Evolutionary conservation across 305 asterid genomes (phyloP).

Genomic region (Galium porrigens): DNA sequence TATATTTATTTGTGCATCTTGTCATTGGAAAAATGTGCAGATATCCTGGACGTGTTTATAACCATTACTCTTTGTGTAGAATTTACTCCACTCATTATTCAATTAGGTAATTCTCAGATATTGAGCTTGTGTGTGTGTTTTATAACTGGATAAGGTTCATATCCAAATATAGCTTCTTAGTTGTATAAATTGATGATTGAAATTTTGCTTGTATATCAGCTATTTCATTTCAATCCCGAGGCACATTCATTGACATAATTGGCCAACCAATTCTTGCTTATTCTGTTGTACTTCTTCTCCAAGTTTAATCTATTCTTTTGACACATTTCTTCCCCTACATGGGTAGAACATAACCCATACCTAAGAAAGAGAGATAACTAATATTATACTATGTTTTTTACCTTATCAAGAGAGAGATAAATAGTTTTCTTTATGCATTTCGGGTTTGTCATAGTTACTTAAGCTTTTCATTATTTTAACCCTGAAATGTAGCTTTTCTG

Average conservation of each 20-base stretch:
- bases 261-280: neutral
- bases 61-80: neutral
- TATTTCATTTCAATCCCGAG: neutral
- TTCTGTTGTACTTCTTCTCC: neutral
- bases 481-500: neutral
- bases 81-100: neutral
- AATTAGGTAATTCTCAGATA: constrained; percentile 1
- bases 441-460: neutral
- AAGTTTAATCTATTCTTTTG: neutral
- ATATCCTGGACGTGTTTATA: neutral
- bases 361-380: neutral
- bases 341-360: neutral
- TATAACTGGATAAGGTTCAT: neutral
- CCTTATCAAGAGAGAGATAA: neutral
- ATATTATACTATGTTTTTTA: too few species aligned
- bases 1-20: constrained; percentile 19
- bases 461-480: neutral
- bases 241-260: neutral
- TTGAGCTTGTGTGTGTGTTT: neutral
- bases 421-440: neutral
- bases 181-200: neutral
- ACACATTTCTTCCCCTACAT: neutral
- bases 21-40: neutral
- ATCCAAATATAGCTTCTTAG: neutral
- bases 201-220: neutral